These are phyloP conservation scores for Raphanus raphanistrum DNA, from an alignment of 345 rosid genomes.

Conservation along the genomic window DNA sequence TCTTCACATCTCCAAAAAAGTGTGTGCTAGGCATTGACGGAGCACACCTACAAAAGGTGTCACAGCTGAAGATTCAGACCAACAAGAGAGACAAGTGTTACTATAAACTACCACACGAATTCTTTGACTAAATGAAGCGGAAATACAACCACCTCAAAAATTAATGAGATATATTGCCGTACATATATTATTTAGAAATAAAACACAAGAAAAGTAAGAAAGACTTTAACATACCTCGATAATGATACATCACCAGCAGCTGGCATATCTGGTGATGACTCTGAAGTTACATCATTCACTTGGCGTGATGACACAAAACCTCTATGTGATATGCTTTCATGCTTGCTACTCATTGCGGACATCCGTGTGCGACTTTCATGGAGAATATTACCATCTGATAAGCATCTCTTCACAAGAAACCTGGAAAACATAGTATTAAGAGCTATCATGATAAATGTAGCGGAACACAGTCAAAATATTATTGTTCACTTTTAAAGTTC, in stretches of 20 bases:
- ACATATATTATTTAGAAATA: slow-evolving; percentile 9
- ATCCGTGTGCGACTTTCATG: slow-evolving; percentile 48
- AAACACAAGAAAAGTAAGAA: neutral
- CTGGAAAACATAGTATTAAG: slow-evolving; percentile 44
- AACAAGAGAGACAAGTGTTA: neutral
- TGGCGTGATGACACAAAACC: slow-evolving; percentile 47
- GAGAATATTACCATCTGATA: slow-evolving; percentile 90
- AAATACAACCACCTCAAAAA: too few relatives aligned
- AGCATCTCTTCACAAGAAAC: slow-evolving; percentile 74
- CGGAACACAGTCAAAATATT: neutral
- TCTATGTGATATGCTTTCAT: slow-evolving; percentile 47
- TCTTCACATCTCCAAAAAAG: slow-evolving; percentile 71
- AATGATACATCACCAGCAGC: slow-evolving; percentile 64
- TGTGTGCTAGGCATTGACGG: slow-evolving; percentile 75
- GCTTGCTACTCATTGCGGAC: slow-evolving; percentile 48
- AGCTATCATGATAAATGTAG: slow-evolving; percentile 5
- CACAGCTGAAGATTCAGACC: slow-evolving; percentile 6
- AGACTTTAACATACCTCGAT: slow-evolving; percentile 61
- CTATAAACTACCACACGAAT: too few relatives aligned
- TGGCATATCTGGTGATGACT: slow-evolving; percentile 91
- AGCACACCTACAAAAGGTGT: slow-evolving; percentile 52
- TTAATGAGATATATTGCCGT: neutral
- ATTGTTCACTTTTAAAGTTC: neutral
- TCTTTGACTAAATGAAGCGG: too few relatives aligned
- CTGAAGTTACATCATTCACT: slow-evolving; percentile 54